Evolutionary conservation across 2,329 filamentous ascomycete species (phyloP).

Genomic region (Botrytis cinerea): DNA sequence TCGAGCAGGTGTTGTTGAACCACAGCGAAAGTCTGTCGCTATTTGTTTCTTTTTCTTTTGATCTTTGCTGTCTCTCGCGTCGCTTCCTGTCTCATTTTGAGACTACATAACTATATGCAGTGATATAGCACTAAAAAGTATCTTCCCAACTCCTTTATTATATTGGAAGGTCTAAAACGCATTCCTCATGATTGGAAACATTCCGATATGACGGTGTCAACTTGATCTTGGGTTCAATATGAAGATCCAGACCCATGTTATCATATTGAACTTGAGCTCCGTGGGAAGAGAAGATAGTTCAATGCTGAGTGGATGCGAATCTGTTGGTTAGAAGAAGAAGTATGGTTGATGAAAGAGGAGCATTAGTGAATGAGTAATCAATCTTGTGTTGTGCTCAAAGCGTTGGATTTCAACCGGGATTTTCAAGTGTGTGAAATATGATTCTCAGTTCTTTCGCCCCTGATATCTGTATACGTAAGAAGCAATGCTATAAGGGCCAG

Average conservation of each 20-base stretch:
- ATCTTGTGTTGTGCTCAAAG: not conserved
- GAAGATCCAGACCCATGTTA: not conserved
- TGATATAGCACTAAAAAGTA: fast-evolving
- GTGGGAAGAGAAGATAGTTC: not conserved
- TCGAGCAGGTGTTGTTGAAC: not conserved
- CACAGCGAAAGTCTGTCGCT: not conserved
- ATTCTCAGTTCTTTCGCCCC: not conserved
- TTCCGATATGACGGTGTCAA: not conserved
- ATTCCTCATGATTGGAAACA: not conserved
- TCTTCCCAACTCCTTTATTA: fast-evolving
- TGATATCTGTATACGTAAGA: not conserved
- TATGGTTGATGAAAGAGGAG: not conserved
- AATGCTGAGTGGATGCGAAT: not conserved
- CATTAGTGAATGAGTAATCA: not conserved
- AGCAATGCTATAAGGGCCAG: not conserved
- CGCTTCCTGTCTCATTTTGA: not conserved
- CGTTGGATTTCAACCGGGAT: not conserved
- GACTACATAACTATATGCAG: not conserved
- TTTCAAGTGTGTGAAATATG: not conserved
- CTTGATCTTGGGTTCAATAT: not conserved
- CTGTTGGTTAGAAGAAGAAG: fast-evolving
- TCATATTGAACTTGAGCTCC: not conserved
- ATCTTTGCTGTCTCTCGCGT: not conserved
- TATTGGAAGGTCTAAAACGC: fast-evolving
- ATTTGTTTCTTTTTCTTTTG: not conserved